Conservation (phyloP, 1,284 basidiomycete species). For the Cystobasidium sp. region DNA sequence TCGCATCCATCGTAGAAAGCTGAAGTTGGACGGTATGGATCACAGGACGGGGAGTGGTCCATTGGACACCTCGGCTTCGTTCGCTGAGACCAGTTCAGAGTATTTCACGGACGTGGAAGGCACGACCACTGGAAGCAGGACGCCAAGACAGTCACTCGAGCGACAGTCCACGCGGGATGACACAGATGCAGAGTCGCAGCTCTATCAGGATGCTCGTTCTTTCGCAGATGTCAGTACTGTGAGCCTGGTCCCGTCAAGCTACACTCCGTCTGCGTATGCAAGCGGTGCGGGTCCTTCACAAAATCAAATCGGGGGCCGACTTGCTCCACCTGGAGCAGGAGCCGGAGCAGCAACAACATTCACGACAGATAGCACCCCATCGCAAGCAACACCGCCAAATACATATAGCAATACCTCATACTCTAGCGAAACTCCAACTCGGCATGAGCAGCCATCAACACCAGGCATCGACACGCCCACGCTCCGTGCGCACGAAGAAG, state of each 20-base stretch:
- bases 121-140: constrained; percentile 20
- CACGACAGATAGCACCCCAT: background rate
- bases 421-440: background rate
- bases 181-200: constrained; percentile 34
- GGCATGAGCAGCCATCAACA: background rate
- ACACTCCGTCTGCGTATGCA: background rate
- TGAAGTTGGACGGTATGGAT: background rate
- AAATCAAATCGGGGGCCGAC: constrained; percentile 8
- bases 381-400: background rate
- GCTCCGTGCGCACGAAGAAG: constrained; percentile 27
- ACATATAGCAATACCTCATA: background rate
- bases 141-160: constrained; percentile 8
- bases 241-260: constrained; percentile 26
- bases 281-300: background rate
- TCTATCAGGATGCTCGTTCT: constrained; percentile 34
- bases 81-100: background rate
- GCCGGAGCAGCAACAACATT: background rate
- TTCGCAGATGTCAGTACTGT: constrained; percentile 28
- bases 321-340: constrained; percentile 20
- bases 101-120: constrained; percentile 21
- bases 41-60: background rate
- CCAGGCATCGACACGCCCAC: constrained; percentile 31
- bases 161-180: constrained; percentile 11
- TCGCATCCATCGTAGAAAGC: too few relatives aligned
- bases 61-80: constrained; percentile 13